These are phyloP conservation scores for Aphanocladium album DNA, from an alignment of 2,329 filamentous ascomycete species.

Conservation along the genomic window DNA sequence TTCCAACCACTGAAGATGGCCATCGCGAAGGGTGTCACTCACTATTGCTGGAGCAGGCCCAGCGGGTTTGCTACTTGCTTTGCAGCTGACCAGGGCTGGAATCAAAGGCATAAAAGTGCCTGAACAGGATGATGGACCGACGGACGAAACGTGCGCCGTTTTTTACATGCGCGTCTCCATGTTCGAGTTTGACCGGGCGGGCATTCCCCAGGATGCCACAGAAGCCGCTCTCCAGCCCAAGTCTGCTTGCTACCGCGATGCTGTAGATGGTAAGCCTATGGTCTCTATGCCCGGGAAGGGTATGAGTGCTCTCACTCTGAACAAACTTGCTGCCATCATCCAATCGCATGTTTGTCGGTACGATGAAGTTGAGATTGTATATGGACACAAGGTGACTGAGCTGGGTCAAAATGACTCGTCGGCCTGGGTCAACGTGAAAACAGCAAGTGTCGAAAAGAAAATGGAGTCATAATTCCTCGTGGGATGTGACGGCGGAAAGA, in stretches of 20 bases:
- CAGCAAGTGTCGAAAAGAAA: constrained; percentile 18
- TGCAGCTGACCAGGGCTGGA: constrained; percentile 19
- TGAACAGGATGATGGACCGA: constrained; percentile 16
- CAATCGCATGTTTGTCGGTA: constrained; percentile 31
- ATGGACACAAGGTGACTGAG: constrained; percentile 33
- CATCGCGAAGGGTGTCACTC: constrained; percentile 9
- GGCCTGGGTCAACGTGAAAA: constrained; percentile 27
- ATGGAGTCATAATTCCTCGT: constrained; percentile 38
- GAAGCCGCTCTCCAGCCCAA: not conserved
- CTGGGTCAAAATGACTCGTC: constrained; percentile 29
- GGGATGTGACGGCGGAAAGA: constrained; percentile 41
- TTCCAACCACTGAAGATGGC: not conserved
- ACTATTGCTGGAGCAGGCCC: constrained; percentile 21
- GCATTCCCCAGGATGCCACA: constrained; percentile 24
- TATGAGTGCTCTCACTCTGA: constrained; percentile 40
- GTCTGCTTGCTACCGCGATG: not conserved
- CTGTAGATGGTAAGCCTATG: not conserved
- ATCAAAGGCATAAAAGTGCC: constrained; percentile 23
- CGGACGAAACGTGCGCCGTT: not conserved
- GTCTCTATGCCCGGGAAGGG: constrained; percentile 5
- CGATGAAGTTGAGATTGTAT: constrained; percentile 30
- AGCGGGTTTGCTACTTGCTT: constrained; percentile 18
- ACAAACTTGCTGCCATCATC: constrained; percentile 37
- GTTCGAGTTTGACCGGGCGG: constrained; percentile 11
- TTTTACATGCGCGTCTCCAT: not conserved